phyloP scores from a whole-genome alignment of 371 early-diverging fungal species.

The Circinella minor region DNA sequence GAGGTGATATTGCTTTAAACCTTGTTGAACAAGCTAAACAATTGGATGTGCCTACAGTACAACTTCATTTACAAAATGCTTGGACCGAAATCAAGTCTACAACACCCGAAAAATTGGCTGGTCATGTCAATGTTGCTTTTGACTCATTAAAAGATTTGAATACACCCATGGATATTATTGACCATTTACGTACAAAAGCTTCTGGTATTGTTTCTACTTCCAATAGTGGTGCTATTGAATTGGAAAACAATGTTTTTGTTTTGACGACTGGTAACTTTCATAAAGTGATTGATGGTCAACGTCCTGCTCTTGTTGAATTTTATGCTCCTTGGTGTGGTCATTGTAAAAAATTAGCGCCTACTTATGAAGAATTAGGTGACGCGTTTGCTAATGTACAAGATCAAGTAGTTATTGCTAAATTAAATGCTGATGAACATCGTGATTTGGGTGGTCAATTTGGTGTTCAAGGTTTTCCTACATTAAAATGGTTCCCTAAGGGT shows the following conservation, averaged over 20 bases:
- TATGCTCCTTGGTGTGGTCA: conserved; percentile 96
- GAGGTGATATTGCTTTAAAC: conserved; percentile 60
- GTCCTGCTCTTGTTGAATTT: conserved; percentile 93
- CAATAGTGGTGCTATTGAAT: conserved; percentile 14
- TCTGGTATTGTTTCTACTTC: conserved; percentile 25
- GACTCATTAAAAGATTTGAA: conserved; percentile 60
- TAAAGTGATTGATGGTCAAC: conserved; percentile 77
- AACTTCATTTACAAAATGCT: conserved; percentile 41
- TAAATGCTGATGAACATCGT: conserved; percentile 88
- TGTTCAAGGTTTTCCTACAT: conserved; percentile 87
- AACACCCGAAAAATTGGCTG: conserved; percentile 57
- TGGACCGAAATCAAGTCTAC: conserved; percentile 34
- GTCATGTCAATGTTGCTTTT: conserved; percentile 55
- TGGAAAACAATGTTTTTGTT: conserved; percentile 54
- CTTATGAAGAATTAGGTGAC: conserved; percentile 82
- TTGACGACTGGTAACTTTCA: conserved; percentile 83
- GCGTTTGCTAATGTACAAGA: conserved; percentile 73
- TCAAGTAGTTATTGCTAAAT: conserved; percentile 85
- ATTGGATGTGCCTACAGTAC: conserved; percentile 51
- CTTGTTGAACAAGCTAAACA: conserved; percentile 57
- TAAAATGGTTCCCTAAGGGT: conserved; percentile 94
- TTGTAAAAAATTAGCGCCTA: conserved; percentile 89
- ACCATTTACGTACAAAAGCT: conserved; percentile 40
- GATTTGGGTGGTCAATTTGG: conserved; percentile 75
- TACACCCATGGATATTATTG: conserved; percentile 49